Conservation (phyloP, 331 rosid species). For the Quercus phellos region DNA sequence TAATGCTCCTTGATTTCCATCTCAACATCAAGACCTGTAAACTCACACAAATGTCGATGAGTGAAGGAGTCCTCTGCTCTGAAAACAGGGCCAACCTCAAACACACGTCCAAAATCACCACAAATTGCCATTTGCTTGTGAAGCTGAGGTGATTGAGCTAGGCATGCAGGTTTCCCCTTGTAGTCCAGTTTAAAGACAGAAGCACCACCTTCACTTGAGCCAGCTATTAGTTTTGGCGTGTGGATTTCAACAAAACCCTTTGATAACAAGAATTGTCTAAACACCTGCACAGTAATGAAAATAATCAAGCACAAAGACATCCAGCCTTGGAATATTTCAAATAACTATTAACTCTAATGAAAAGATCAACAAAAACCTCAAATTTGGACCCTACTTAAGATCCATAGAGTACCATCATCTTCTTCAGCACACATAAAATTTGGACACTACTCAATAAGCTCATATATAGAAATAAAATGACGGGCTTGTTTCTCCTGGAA, state of each 20-base stretch:
- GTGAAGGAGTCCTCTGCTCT: conserved; percentile 89
- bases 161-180: conserved; percentile 81
- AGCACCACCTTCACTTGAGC: conserved; percentile 98
- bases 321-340: neutral
- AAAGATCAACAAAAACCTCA: neutral
- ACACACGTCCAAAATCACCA: conserved; percentile 79
- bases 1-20: conserved; percentile 80
- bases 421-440: neutral
- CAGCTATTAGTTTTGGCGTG: conserved; percentile 80
- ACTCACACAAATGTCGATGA: conserved; percentile 89
- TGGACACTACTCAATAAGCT: neutral
- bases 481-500: neutral
- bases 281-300: conserved; percentile 43
- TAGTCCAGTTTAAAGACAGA: conserved; percentile 82
- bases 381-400: neutral
- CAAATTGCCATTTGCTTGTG: conserved; percentile 94
- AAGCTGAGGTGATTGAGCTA: conserved; percentile 96
- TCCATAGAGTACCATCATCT: no score
- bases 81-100: conserved; percentile 81
- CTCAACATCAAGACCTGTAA: conserved; percentile 90
- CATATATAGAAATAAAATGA: neutral
- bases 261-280: conserved; percentile 60
- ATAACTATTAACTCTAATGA: neutral
- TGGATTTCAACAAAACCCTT: conserved; percentile 75
- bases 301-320: conserved; percentile 5